Percentiles rank a stretch among this genome's conserved stretches.
Conservation (phyloP, 1,284 basidiomycete genomes). For the Neolentinus lepideus region DNA sequence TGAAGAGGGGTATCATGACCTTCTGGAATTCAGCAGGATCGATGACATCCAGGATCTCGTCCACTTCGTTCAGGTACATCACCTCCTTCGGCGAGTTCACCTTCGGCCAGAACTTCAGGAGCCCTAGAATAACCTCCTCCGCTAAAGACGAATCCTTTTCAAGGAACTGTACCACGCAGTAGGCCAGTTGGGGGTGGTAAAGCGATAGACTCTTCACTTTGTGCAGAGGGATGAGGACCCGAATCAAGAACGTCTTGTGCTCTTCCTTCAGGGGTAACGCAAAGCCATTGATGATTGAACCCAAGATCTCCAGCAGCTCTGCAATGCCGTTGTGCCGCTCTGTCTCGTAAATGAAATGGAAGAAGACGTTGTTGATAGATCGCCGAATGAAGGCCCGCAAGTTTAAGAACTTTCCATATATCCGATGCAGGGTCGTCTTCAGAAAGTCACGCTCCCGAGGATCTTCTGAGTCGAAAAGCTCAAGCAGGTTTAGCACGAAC, state of each 20-base stretch:
- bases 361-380: constrained; percentile 99
- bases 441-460: constrained; percentile 98
- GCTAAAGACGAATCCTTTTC: constrained; percentile 94
- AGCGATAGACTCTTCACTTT: constrained; percentile 96
- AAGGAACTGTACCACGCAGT: constrained; percentile 98
- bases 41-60: constrained; percentile 98
- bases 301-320: constrained; percentile 95
- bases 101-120: constrained; percentile 98
- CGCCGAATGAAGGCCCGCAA: constrained; percentile 97
- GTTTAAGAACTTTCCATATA: constrained; percentile 99
- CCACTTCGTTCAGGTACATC: constrained; percentile 99
- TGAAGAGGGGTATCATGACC: constrained; percentile 91
- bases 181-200: constrained; percentile 97
- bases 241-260: constrained; percentile 97
- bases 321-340: constrained; percentile 99
- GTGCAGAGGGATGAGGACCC: constrained; percentile 95
- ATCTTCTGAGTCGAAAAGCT: constrained; percentile 98
- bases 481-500: constrained; percentile 94
- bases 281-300: constrained; percentile 99
- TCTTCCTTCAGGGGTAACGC: constrained; percentile 98
- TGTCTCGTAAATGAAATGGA: constrained; percentile 98
- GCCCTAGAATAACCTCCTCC: constrained; percentile 92
- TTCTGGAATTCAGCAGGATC: constrained; percentile 96
- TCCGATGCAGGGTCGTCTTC: constrained; percentile 97
- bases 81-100: constrained; percentile 99